Percentiles rank a stretch among this genome's conserved stretches.
These are phyloP conservation scores for Hevea brasiliensis DNA, from an alignment of 345 rosid species.

Conservation along the genomic window DNA sequence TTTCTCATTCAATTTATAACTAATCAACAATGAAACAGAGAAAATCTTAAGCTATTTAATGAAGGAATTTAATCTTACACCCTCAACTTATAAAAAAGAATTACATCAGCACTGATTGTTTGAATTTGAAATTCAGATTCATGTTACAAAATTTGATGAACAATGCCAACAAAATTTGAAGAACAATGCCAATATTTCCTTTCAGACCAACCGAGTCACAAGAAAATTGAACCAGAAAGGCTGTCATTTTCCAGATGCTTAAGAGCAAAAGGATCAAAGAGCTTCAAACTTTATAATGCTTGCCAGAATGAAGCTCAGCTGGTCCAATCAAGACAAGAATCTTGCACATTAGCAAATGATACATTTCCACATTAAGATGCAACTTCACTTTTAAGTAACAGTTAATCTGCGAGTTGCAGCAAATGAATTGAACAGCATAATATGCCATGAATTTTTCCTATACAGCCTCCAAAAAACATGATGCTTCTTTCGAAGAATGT, in stretches of 20 bases:
- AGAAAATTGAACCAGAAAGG: not conserved
- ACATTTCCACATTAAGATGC: not conserved
- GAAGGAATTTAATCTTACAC: not conserved
- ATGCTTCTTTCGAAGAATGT: conserved; percentile 28
- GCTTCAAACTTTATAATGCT: not conserved
- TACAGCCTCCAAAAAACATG: conserved; percentile 11
- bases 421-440: not conserved
- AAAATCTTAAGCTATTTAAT: not conserved
- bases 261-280: not conserved
- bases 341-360: not conserved
- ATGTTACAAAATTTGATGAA: not conserved
- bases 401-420: not conserved
- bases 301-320: not conserved
- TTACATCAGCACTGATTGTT: not conserved
- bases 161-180: not conserved
- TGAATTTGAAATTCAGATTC: not conserved
- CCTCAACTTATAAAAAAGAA: not conserved
- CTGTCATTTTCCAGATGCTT: not conserved
- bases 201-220: not conserved
- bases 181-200: not conserved
- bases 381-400: not conserved
- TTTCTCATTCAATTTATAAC: not conserved
- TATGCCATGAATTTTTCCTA: not conserved
- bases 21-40: not conserved
- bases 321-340: not conserved